Percentiles rank a stretch among this genome's conserved stretches.
Evolutionary conservation across 352 stramenopile species (phyloP).

Genomic region (Phytophthora sp.): DNA sequence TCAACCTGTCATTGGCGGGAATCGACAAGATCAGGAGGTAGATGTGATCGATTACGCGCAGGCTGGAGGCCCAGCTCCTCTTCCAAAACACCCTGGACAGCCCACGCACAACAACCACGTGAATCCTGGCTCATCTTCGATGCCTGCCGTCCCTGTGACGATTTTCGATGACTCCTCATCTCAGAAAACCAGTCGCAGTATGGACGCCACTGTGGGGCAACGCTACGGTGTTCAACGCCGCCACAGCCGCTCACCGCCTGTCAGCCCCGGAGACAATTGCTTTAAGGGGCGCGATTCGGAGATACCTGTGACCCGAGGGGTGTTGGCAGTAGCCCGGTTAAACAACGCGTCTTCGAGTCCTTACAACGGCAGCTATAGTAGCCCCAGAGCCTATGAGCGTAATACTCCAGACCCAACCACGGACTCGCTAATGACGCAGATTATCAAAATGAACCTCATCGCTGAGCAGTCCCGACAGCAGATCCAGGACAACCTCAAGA

Average conservation of each 20-base stretch:
- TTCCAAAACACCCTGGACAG: conserved; percentile 25
- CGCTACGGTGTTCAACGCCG: conserved; percentile 9
- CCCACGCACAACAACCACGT: conserved; percentile 22
- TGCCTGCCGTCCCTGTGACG: conserved; percentile 34
- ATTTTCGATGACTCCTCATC: conserved; percentile 26
- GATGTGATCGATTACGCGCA: conserved; percentile 13
- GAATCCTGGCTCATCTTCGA: conserved; percentile 28
- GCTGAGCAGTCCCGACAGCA: conserved; percentile 69
- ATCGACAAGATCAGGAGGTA: conserved; percentile 8
- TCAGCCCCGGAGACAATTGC: conserved; percentile 17
- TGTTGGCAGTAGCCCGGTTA: conserved; percentile 12
- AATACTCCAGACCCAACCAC: conserved; percentile 30
- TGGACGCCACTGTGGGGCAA: conserved; percentile 21
- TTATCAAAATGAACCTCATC: conserved; percentile 82
- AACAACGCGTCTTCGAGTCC: conserved; percentile 9
- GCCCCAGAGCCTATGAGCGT: conserved; percentile 13
- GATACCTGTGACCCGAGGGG: conserved; percentile 25
- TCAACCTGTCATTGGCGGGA: conserved; percentile 34
- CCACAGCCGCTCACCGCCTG: conserved; percentile 19
- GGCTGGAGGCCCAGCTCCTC: conserved; percentile 9
- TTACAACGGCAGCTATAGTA: conserved; percentile 27
- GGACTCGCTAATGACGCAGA: conserved; percentile 70
- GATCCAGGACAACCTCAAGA: conserved; percentile 65
- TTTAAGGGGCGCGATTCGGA: conserved; percentile 39
- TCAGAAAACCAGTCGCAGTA: conserved; percentile 28